Conservation (phyloP, 495 filamentous ascomycete genomes). For the Thermochaetoides thermophila region DNA sequence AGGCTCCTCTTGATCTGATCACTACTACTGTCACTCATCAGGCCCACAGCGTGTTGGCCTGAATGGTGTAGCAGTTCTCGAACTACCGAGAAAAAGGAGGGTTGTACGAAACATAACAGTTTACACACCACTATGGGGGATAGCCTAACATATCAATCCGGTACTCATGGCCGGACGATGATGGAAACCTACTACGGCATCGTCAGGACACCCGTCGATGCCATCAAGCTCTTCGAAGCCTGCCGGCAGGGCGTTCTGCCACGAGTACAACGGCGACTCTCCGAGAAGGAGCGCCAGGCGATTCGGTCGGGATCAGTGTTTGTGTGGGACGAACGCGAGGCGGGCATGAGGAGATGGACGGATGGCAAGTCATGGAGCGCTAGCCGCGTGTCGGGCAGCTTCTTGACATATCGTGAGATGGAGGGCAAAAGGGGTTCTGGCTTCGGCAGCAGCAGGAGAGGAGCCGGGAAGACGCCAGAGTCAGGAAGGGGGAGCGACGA, state of each 20-base stretch:
- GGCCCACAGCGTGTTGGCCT: neutral
- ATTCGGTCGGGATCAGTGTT: slow-evolving; percentile 95
- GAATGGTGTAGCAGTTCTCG: slow-evolving; percentile 1
- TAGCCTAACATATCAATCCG: too few species aligned
- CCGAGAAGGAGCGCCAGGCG: slow-evolving; percentile 90
- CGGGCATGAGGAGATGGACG: slow-evolving; percentile 96
- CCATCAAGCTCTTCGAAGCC: slow-evolving; percentile 94
- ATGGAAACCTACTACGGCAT: slow-evolving; percentile 97
- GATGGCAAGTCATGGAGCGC: slow-evolving; percentile 99
- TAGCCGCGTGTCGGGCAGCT: slow-evolving; percentile 92
- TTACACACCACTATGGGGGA: too few species aligned
- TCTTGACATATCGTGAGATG: slow-evolving; percentile 96
- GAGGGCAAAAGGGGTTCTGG: slow-evolving; percentile 67
- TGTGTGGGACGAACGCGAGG: slow-evolving; percentile 97
- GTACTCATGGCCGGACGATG: too few species aligned
- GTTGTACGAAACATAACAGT: neutral
- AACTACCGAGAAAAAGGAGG: slow-evolving; percentile 1
- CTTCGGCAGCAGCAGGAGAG: slow-evolving; percentile 40
- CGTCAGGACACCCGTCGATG: slow-evolving; percentile 83
- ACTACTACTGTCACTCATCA: too few species aligned
- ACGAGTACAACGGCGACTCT: slow-evolving; percentile 80
- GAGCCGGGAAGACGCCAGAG: slow-evolving; percentile 64
- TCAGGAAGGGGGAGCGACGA: slow-evolving; percentile 67
- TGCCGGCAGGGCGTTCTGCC: slow-evolving; percentile 82
- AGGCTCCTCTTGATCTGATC: too few species aligned